These are phyloP conservation scores for Biancaea sappan DNA, from an alignment of 306 rosid species.

Conservation along the genomic window DNA sequence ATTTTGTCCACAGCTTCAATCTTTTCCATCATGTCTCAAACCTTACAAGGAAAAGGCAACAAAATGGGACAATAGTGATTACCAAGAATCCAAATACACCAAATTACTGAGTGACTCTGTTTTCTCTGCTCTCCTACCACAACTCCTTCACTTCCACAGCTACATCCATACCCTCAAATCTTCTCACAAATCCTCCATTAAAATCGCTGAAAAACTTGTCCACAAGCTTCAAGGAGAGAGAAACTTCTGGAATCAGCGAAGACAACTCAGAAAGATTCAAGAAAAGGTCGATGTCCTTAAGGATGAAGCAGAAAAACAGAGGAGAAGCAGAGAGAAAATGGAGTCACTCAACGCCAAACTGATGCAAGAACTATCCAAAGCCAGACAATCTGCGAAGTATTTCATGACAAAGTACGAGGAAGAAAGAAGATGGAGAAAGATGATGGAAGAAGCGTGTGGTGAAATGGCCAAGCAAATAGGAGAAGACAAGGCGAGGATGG, in stretches of 20 bases:
- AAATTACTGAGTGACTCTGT: neutral
- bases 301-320: constrained; percentile 47
- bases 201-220: constrained; percentile 38
- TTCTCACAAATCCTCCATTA: constrained; percentile 37
- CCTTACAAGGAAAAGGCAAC: constrained; percentile 33
- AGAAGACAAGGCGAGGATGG: constrained; percentile 48
- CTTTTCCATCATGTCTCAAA: constrained; percentile 26
- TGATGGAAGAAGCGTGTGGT: constrained; percentile 46
- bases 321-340: constrained; percentile 38
- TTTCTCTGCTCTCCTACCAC: constrained; percentile 40
- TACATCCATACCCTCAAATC: constrained; percentile 44
- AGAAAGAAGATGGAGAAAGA: constrained; percentile 51
- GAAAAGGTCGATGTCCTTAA: constrained; percentile 36
- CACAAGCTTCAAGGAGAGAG: constrained; percentile 49
- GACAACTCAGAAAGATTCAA: constrained; percentile 30
- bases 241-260: constrained; percentile 24
- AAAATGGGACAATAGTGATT: constrained; percentile 38
- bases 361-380: constrained; percentile 41
- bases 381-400: constrained; percentile 37
- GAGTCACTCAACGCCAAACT: constrained; percentile 46
- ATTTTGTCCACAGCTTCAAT: constrained; percentile 34
- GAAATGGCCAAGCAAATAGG: constrained; percentile 49
- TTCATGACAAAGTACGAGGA: constrained; percentile 47
- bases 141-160: constrained; percentile 38
- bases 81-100: constrained; percentile 27